Evolutionary conservation across 257 asterid genomes (phyloP).

Genomic region (Linaria vulgaris): DNA sequence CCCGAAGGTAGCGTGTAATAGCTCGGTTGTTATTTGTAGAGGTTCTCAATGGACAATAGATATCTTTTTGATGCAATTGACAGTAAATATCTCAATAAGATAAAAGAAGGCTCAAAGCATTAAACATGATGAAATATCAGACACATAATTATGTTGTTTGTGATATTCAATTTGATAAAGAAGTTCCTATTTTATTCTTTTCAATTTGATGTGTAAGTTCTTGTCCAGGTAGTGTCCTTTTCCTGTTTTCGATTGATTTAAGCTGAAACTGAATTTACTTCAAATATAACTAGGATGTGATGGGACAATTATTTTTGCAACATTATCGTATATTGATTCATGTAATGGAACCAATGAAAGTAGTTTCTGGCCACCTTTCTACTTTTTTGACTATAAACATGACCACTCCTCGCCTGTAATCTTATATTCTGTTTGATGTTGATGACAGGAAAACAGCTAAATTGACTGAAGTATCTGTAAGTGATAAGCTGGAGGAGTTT

Average conservation of each 20-base stretch:
- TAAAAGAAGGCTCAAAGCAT: not conserved
- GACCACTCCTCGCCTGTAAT: not conserved
- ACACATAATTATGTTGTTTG: not conserved
- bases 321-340: too few species aligned
- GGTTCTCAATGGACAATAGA: not conserved
- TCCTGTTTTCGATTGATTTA: too few species aligned
- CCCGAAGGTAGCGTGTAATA: not conserved
- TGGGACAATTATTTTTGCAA: too few species aligned
- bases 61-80: not conserved
- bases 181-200: too few species aligned
- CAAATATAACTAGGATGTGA: too few species aligned
- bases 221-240: too few species aligned
- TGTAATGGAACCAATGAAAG: too few species aligned
- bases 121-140: not conserved
- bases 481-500: slow-evolving; percentile 93
- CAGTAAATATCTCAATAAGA: not conserved
- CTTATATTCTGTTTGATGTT: slow-evolving; percentile 23
- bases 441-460: slow-evolving; percentile 46
- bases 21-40: not conserved
- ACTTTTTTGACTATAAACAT: too few species aligned
- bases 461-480: slow-evolving; percentile 85
- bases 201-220: too few species aligned
- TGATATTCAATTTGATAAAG: too few species aligned
- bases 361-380: too few species aligned
- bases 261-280: too few species aligned